These are phyloP conservation scores for Prunella vulgaris DNA, from an alignment of 257 asterid genomes.

Conservation along the genomic window DNA sequence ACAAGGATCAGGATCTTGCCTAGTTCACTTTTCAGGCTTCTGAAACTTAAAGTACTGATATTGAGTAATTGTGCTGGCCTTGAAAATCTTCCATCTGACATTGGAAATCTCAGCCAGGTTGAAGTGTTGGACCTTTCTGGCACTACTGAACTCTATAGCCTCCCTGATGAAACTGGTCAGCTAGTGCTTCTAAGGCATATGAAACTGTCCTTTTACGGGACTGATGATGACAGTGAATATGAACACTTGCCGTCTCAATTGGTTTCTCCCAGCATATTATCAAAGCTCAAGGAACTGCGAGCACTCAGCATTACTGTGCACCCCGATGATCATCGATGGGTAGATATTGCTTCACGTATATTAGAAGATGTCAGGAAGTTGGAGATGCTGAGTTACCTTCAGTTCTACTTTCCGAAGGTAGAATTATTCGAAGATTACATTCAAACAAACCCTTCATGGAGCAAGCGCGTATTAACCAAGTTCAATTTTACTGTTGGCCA, in stretches of 20 bases:
- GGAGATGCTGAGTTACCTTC: constrained; percentile 16
- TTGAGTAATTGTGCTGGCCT: constrained; percentile 22
- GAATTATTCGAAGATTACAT: constrained; percentile 13
- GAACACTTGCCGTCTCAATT: constrained; percentile 4
- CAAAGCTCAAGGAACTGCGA: constrained; percentile 20
- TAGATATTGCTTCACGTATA: not conserved
- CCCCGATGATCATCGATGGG: constrained; percentile 32
- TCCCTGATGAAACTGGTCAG: constrained; percentile 22
- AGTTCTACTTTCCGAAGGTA: constrained; percentile 29
- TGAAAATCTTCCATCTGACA: constrained; percentile 9
- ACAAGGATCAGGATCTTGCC: constrained; percentile 26
- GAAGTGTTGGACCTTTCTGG: constrained; percentile 31
- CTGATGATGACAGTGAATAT: constrained; percentile 26
- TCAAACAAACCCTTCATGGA: not conserved
- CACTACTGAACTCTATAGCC: constrained; percentile 19
- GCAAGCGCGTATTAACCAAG: not conserved
- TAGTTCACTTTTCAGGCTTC: constrained; percentile 17
- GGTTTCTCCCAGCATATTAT: constrained; percentile 14
- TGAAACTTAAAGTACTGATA: constrained; percentile 21
- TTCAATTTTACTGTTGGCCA: constrained; percentile 27
- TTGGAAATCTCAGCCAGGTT: not conserved
- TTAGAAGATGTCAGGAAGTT: not conserved
- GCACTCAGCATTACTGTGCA: constrained; percentile 27
- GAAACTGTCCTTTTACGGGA: constrained; percentile 27
- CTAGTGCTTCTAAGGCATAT: constrained; percentile 19